Conservation (phyloP, 805 yeast species). For the Suhomyces kilbournensis region DNA sequence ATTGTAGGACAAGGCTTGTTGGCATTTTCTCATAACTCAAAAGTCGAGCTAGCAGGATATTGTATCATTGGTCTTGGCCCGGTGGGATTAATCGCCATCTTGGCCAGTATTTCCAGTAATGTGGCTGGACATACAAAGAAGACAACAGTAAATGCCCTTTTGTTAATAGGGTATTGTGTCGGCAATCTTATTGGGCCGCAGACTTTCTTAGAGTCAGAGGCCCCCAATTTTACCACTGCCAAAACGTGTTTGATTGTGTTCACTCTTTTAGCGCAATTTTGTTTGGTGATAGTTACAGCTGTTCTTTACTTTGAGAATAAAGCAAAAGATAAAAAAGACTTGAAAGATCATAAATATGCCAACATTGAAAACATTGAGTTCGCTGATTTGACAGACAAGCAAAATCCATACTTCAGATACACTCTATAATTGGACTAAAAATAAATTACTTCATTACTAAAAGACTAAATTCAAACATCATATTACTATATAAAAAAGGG, state of each 20-base stretch:
- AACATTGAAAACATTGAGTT: conserved; percentile 42
- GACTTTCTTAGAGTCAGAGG: conserved; percentile 41
- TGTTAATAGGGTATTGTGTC: conserved; percentile 48
- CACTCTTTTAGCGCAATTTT: conserved; percentile 15
- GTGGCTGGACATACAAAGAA: conserved; percentile 60
- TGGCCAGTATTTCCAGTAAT: conserved; percentile 44
- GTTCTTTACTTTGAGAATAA: conserved; percentile 35
- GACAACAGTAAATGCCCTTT: conserved; percentile 42
- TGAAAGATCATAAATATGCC: conserved; percentile 19
- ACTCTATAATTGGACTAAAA: conserved; percentile 13
- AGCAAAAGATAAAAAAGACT: conserved; percentile 28
- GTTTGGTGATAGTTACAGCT: conserved; percentile 23
- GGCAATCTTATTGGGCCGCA: conserved; percentile 60
- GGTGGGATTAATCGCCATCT: conserved; percentile 24
- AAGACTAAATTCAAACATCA: too few relatives aligned
- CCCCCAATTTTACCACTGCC: conserved; percentile 44
- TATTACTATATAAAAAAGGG: too few relatives aligned
- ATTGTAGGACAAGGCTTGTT: conserved; percentile 34
- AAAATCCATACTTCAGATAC: conserved; percentile 55
- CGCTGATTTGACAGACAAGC: conserved; percentile 52
- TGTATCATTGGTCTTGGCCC: conserved; percentile 33
- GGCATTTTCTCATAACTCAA: conserved; percentile 36
- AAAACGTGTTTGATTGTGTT: conserved; percentile 40
- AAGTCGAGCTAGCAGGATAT: conserved; percentile 24
- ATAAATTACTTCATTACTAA: too few relatives aligned